Conservation (phyloP, 2,329 filamentous ascomycete species). For the Pochonia chlamydosporia region DNA sequence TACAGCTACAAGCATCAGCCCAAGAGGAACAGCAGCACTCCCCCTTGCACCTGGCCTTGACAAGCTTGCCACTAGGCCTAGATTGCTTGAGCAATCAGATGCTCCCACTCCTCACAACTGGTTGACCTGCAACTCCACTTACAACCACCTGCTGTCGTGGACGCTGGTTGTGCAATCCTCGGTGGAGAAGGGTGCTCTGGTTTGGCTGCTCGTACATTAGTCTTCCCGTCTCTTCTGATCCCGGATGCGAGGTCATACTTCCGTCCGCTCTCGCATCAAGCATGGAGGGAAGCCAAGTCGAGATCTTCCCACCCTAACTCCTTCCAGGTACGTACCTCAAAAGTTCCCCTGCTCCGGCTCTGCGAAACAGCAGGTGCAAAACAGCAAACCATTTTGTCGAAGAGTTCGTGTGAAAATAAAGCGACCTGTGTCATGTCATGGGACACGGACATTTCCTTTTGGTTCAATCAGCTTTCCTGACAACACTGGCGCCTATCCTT, state of each 20-base stretch:
- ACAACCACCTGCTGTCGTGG: slow-evolving; percentile 4
- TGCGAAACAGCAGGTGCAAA: neutral
- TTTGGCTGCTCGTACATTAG: slow-evolving; percentile 25
- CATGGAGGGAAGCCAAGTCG: slow-evolving; percentile 2
- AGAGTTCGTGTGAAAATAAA: neutral
- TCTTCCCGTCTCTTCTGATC: slow-evolving; percentile 23
- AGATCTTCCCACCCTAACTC: neutral
- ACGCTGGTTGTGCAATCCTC: slow-evolving; percentile 20
- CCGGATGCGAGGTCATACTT: slow-evolving; percentile 17
- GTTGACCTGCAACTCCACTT: slow-evolving; percentile 1
- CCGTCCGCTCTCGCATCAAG: slow-evolving; percentile 13
- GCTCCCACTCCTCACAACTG: neutral
- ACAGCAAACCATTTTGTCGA: neutral
- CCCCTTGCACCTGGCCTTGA: neutral
- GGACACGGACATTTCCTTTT: no score
- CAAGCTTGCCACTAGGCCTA: slow-evolving; percentile 2
- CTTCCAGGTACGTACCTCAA: slow-evolving; percentile 1
- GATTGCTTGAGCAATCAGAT: slow-evolving; percentile 6
- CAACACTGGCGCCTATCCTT: neutral
- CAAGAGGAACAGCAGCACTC: neutral
- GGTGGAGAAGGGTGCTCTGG: slow-evolving; percentile 15
- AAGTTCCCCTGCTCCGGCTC: slow-evolving; percentile 2
- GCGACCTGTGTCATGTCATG: no score
- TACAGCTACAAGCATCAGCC: slow-evolving; percentile 2
- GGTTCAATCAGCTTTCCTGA: no score